These are phyloP conservation scores for Gloeostereum incarnatum DNA, from an alignment of 768 basidiomycete species.

Conservation along the genomic window DNA sequence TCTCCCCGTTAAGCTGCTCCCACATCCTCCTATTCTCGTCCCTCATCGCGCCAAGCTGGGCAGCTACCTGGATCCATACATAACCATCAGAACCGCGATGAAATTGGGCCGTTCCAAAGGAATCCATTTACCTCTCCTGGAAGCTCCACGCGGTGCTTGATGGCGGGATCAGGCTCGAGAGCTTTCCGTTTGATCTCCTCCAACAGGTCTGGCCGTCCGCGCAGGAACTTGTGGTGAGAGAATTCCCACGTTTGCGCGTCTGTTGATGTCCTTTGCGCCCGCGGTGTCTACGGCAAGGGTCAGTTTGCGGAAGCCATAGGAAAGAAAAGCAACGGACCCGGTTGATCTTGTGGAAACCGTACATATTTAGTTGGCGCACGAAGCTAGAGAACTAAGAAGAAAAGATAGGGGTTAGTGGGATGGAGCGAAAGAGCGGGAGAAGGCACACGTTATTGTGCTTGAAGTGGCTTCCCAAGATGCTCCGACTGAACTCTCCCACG, in stretches of 20 bases:
- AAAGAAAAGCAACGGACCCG: constrained; percentile 39
- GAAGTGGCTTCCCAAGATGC: constrained; percentile 79
- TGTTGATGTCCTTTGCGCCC: constrained; percentile 72
- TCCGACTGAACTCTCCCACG: constrained; percentile 78
- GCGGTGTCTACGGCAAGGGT: constrained; percentile 48
- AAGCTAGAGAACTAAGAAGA: constrained; percentile 76
- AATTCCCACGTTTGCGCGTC: constrained; percentile 87
- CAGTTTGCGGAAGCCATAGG: constrained; percentile 4
- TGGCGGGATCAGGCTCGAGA: constrained; percentile 65
- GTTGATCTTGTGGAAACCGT: constrained; percentile 93
- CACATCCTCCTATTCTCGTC: constrained; percentile 64
- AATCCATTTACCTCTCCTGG: constrained; percentile 64
- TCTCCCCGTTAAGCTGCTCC: constrained; percentile 45
- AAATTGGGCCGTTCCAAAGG: constrained; percentile 15
- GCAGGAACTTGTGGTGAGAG: constrained; percentile 79
- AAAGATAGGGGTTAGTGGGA: constrained; percentile 6
- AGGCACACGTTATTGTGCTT: constrained; percentile 79
- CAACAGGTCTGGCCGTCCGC: constrained; percentile 70
- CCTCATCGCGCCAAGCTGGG: constrained; percentile 59
- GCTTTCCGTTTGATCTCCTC: constrained; percentile 86
- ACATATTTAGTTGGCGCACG: constrained; percentile 94
- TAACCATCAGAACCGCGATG: neutral
- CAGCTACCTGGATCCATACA: constrained; percentile 30
- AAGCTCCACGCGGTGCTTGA: constrained; percentile 67
- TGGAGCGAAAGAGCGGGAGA: constrained; percentile 3